Percentiles rank a stretch among this genome's conserved stretches.
phyloP scores from a whole-genome alignment of 352 stramenopile genomes.

The Saprolegnia parasitica region DNA sequence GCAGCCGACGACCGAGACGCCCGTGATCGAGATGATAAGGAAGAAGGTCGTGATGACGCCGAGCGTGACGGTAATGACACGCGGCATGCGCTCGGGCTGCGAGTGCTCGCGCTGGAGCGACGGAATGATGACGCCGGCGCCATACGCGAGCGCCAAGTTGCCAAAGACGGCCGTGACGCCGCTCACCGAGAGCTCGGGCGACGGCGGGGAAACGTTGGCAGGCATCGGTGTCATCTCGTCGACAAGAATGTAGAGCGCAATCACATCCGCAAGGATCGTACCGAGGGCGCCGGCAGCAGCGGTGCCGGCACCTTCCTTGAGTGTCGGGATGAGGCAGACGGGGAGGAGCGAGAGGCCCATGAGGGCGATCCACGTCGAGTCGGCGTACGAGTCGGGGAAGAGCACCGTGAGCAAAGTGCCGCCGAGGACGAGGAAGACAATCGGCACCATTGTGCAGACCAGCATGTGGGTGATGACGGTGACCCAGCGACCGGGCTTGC shows the following conservation, averaged over 20 bases:
- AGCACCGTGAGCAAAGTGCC: conserved; percentile 12
- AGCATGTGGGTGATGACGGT: conserved; percentile 22
- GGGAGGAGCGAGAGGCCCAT: conserved; percentile 23
- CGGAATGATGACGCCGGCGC: conserved; percentile 19
- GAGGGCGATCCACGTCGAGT: conserved; percentile 14
- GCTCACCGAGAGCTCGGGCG: conserved; percentile 35
- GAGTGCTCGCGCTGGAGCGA: conserved; percentile 18
- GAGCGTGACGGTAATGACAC: conserved; percentile 18
- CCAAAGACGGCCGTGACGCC: conserved; percentile 16
- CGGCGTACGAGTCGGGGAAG: conserved; percentile 3
- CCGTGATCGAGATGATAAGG: conserved; percentile 7
- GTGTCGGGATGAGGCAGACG: conserved; percentile 25
- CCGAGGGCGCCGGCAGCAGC: conserved; percentile 19
- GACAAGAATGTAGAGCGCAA: conserved; percentile 10
- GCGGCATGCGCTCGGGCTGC: conserved; percentile 17
- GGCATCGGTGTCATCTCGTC: conserved; percentile 6
- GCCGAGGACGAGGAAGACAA: conserved; percentile 18
- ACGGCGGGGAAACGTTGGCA: not conserved
- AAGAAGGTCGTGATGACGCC: conserved; percentile 18
- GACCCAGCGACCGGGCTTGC: conserved; percentile 13
- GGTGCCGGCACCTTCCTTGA: conserved; percentile 23
- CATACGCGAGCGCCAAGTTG: conserved; percentile 25
- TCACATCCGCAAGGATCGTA: conserved; percentile 21
- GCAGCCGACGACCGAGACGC: conserved; percentile 17
- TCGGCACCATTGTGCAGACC: not conserved